These are phyloP conservation scores for Acacia pycnantha DNA, from an alignment of 331 rosid genomes.

Conservation along the genomic window DNA sequence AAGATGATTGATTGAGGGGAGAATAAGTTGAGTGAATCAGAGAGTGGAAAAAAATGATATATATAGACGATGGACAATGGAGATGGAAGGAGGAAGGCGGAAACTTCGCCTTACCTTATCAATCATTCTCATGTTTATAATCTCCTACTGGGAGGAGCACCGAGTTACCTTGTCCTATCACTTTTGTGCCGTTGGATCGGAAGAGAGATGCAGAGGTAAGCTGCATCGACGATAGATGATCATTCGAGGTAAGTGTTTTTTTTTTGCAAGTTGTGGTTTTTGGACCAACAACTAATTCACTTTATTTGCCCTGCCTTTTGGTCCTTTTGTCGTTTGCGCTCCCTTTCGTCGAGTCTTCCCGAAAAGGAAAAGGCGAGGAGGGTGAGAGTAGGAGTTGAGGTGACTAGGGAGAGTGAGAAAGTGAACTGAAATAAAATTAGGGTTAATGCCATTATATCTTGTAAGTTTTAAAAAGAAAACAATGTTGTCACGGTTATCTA, in stretches of 20 bases:
- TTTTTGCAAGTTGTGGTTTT: too few relatives aligned
- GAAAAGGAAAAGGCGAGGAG: background rate
- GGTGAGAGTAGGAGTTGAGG: background rate
- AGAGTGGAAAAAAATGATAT: constrained; percentile 27
- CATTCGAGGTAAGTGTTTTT: background rate
- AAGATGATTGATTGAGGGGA: background rate
- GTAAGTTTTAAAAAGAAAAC: too few relatives aligned
- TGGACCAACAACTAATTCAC: background rate
- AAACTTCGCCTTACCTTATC: constrained; percentile 33
- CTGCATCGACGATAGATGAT: background rate
- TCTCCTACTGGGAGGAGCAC: constrained; percentile 11
- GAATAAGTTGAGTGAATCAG: background rate
- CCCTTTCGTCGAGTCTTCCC: background rate
- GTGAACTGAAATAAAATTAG: too few relatives aligned
- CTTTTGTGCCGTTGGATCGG: background rate
- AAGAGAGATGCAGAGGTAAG: fast-evolving
- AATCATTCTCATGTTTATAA: background rate
- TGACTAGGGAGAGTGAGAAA: too few relatives aligned
- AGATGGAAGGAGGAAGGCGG: constrained; percentile 35
- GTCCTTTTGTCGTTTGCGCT: background rate
- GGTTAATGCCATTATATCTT: too few relatives aligned
- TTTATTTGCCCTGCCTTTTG: background rate
- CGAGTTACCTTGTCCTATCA: background rate
- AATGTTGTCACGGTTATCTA: too few relatives aligned
- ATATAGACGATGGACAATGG: background rate